Percentiles rank a stretch among this genome's conserved stretches.
These are phyloP conservation scores for Kwoniella pini DNA, from an alignment of 768 basidiomycete species.

Conservation along the genomic window DNA sequence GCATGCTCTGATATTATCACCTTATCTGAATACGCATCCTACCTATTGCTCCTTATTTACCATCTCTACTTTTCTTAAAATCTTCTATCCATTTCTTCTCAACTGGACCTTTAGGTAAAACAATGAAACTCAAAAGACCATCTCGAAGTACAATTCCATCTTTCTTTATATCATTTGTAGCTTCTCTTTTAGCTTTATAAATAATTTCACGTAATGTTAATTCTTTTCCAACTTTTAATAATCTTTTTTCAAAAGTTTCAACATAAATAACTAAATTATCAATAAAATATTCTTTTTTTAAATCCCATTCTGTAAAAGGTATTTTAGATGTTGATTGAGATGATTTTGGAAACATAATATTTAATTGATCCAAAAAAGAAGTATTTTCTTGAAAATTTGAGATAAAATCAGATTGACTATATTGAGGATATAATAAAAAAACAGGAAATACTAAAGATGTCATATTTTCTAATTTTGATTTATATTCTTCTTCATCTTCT, in stretches of 20 bases:
- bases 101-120: slow-evolving; percentile 50
- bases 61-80: slow-evolving; percentile 63
- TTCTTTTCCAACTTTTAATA: slow-evolving; percentile 89
- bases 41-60: slow-evolving; percentile 3
- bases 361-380: slow-evolving; percentile 71
- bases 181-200: slow-evolving; percentile 47
- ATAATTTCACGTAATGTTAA: slow-evolving; percentile 81
- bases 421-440: slow-evolving; percentile 90
- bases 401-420: slow-evolving; percentile 85
- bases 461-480: slow-evolving; percentile 60
- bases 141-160: slow-evolving; percentile 79
- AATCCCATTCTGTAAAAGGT: slow-evolving; percentile 74
- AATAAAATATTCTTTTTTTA: slow-evolving; percentile 65
- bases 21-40: too few relatives aligned
- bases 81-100: slow-evolving; percentile 83
- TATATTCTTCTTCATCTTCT: slow-evolving; percentile 1
- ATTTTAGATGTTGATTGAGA: slow-evolving; percentile 24
- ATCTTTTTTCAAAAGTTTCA: slow-evolving; percentile 69
- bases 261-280: slow-evolving; percentile 77
- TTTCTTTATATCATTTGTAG: slow-evolving; percentile 60
- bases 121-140: slow-evolving; percentile 55
- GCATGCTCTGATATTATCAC: too few relatives aligned
- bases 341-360: slow-evolving; percentile 75
- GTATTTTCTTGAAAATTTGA: slow-evolving; percentile 81
- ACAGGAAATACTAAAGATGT: slow-evolving; percentile 75